Conservation (phyloP, 202 grass and related monocot genomes). For the Setaria italica region DNA sequence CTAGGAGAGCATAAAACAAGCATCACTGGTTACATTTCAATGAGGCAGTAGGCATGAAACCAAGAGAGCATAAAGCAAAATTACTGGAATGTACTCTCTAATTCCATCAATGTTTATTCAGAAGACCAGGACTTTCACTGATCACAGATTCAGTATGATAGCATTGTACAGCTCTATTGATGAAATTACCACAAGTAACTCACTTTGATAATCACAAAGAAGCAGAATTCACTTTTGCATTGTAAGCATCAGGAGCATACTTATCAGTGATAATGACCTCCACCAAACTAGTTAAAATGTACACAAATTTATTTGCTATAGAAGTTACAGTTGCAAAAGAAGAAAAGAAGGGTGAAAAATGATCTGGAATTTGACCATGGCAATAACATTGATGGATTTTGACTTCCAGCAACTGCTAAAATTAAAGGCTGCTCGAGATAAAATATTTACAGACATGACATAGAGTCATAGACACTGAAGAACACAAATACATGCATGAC, state of each 20-base stretch:
- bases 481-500: neutral
- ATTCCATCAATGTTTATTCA: neutral
- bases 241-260: neutral
- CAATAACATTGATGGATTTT: too few species aligned
- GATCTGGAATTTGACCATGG: neutral
- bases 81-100: neutral
- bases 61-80: neutral
- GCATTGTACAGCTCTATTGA: neutral
- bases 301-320: neutral
- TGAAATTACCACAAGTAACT: neutral
- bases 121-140: neutral
- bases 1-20: too few species aligned
- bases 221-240: neutral
- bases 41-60: neutral
- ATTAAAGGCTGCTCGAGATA: neutral
- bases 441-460: neutral
- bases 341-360: neutral
- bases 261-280: neutral
- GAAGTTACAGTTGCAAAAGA: slow-evolving; percentile 10
- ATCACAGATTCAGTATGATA: slow-evolving; percentile 16
- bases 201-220: neutral
- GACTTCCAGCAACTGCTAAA: neutral
- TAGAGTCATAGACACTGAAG: neutral
- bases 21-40: slow-evolving; percentile 14
- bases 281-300: neutral